These are phyloP conservation scores for Canavalia ensiformis DNA, from an alignment of 306 rosid species.

Conservation along the genomic window DNA sequence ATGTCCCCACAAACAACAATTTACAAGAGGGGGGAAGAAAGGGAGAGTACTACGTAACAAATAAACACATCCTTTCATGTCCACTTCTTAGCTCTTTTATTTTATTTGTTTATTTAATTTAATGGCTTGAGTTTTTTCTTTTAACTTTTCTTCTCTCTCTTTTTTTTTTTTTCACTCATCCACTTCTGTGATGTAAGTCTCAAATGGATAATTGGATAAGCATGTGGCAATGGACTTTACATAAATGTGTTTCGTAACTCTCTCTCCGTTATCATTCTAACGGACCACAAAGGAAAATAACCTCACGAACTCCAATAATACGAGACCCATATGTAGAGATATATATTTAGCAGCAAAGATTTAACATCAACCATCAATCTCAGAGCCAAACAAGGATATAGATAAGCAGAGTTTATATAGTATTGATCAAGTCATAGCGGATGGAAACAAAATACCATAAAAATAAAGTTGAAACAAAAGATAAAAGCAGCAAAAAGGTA, in stretches of 20 bases:
- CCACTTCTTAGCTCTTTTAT: slow-evolving; percentile 61
- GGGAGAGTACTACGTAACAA: slow-evolving; percentile 53
- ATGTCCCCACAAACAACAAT: slow-evolving; percentile 70
- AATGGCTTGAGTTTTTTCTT: slow-evolving; percentile 37
- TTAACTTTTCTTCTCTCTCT: slow-evolving; percentile 16
- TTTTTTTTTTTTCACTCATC: slow-evolving; percentile 47
- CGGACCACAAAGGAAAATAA: slow-evolving; percentile 60
- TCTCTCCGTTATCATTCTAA: slow-evolving; percentile 52
- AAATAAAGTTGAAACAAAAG: slow-evolving; percentile 10
- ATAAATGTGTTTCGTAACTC: slow-evolving; percentile 50
- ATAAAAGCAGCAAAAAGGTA: slow-evolving; percentile 37
- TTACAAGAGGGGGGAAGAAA: slow-evolving; percentile 55
- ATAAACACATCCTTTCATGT: slow-evolving; percentile 65
- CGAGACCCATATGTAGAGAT: slow-evolving; percentile 5
- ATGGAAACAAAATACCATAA: slow-evolving; percentile 7
- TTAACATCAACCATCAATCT: slow-evolving; percentile 44
- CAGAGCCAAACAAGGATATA: slow-evolving; percentile 29
- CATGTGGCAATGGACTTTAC: slow-evolving; percentile 57
- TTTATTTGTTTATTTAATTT: slow-evolving; percentile 6
- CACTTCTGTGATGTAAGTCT: slow-evolving; percentile 58
- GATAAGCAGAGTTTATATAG: slow-evolving; percentile 27
- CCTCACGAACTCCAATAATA: slow-evolving; percentile 49
- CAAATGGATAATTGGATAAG: slow-evolving; percentile 82
- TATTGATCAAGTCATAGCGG: slow-evolving; percentile 15
- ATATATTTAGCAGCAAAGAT: slow-evolving; percentile 31